Base-by-base conservation (phyloP, 2,329 filamentous ascomycete species). In the Neocucurbitaria cava region DNA sequence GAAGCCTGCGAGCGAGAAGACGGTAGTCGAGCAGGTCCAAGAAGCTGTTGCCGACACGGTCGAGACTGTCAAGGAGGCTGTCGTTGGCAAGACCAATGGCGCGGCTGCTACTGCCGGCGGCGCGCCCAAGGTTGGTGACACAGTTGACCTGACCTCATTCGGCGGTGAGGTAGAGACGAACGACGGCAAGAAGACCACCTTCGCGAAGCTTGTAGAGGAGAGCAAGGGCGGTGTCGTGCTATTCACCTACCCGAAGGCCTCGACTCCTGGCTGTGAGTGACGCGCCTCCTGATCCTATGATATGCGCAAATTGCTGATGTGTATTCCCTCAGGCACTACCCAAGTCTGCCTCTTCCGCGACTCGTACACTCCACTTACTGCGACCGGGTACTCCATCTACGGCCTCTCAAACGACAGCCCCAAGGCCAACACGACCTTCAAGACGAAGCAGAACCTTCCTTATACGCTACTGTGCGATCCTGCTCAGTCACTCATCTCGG, bases 261-360 rank as follows among this genome's bases (percentile, higher is more conserved):
- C 90, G 24, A 99, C 95, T 20, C 91, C 92, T 33, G 94, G 94
- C 59, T 98, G 94, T 96, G 87, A 85, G 91, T 80, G 9, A 31
- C 40, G 20, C 15, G 33, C 44, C 40, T 18, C 51, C 20, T 20
- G 45, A 35, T 15, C 17, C 10, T n/a, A 21, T 40, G 17, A 21
- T 21, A 15, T 20, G 8, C 35, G 26, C 41, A 11, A 11, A 30
- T 5, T 24, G 46, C 63, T 71, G 21, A 71, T 52, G 38, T n/a
- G 21, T 9, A 6, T 30, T 15, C 11, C 11, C 13, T 24, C 43
- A 96, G 93, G 94, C 83, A 98, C 92, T 52, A 95, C 84, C 54
- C 95, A 99, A 83, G 95, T 85, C 59, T 97, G 93, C 79, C 82
- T 94, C 65, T 98, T 99, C 84, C 89, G 95, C 71, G 93, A 98